phyloP scores from a whole-genome alignment of 2,329 filamentous ascomycete genomes.

The Exophiala mesophila region DNA sequence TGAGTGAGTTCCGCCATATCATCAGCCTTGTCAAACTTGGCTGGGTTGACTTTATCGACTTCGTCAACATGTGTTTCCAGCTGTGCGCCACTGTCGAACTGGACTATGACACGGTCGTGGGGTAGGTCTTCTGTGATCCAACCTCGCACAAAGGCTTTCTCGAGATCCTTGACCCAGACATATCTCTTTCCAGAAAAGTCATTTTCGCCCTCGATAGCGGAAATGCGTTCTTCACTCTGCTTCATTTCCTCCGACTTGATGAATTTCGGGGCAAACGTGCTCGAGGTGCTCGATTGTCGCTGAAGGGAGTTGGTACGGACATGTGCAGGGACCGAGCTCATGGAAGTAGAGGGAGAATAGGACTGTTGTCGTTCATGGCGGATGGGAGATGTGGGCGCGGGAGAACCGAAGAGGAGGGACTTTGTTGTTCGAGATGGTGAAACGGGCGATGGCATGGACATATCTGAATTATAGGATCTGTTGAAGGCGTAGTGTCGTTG shows the following conservation, averaged over 20 bases:
- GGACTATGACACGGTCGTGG: constrained; percentile 68
- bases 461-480: constrained; percentile 57
- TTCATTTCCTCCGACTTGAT: constrained; percentile 81
- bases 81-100: constrained; percentile 91
- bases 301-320: constrained; percentile 56
- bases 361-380: constrained; percentile 68
- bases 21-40: constrained; percentile 98
- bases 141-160: constrained; percentile 84
- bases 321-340: constrained; percentile 37
- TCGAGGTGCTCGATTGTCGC: constrained; percentile 55
- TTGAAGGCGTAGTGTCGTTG: constrained; percentile 78
- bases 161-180: constrained; percentile 88
- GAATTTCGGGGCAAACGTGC: constrained; percentile 92
- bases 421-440: constrained; percentile 55
- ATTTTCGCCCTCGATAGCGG: constrained; percentile 89
- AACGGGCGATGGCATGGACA: constrained; percentile 24
- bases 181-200: constrained; percentile 99
- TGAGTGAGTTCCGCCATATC: constrained; percentile 99
- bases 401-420: constrained; percentile 67
- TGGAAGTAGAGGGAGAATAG: constrained; percentile 52
- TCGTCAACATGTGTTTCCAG: constrained; percentile 78
- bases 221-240: constrained; percentile 50
- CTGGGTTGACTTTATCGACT: constrained; percentile 98
- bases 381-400: constrained; percentile 40
- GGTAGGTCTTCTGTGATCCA: constrained; percentile 81